phyloP scores from a whole-genome alignment of 345 rosid species.

The Schrenkiella parvula region DNA sequence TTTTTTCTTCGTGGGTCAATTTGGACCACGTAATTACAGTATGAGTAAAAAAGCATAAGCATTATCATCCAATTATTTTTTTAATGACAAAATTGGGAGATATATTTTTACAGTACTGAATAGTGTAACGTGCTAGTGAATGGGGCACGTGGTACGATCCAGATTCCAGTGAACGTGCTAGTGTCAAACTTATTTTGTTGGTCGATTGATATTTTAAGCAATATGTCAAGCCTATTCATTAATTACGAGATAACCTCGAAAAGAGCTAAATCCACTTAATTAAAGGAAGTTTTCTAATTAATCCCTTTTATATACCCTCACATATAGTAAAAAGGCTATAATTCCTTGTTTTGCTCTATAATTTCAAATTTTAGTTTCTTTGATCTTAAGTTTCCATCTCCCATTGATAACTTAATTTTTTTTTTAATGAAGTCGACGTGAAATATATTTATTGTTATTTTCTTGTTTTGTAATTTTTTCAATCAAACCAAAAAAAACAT shows the following conservation, averaged over 20 bases:
- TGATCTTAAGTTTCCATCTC: no score
- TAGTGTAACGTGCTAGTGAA: constrained; percentile 6
- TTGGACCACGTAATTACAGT: not conserved
- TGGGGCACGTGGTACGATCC: constrained; percentile 21
- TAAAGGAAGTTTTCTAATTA: not conserved
- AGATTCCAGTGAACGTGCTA: constrained; percentile 13
- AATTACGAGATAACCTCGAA: not conserved
- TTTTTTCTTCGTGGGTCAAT: not conserved
- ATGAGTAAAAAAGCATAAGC: not conserved
- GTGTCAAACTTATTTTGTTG: no score
- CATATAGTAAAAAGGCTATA: not conserved
- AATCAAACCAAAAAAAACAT: not conserved
- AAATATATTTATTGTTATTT: not conserved
- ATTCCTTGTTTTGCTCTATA: not conserved
- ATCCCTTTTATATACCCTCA: not conserved
- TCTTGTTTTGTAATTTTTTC: not conserved
- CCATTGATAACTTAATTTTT: no score
- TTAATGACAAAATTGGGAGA: not conserved
- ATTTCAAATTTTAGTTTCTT: not conserved
- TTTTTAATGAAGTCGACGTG: no score
- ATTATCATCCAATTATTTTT: not conserved
- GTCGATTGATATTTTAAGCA: not conserved
- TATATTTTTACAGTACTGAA: not conserved
- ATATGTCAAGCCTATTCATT: not conserved
- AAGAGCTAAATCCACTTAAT: not conserved